phyloP scores from a whole-genome alignment of 352 stramenopile species.

The Globisporangium abappressorium region DNA sequence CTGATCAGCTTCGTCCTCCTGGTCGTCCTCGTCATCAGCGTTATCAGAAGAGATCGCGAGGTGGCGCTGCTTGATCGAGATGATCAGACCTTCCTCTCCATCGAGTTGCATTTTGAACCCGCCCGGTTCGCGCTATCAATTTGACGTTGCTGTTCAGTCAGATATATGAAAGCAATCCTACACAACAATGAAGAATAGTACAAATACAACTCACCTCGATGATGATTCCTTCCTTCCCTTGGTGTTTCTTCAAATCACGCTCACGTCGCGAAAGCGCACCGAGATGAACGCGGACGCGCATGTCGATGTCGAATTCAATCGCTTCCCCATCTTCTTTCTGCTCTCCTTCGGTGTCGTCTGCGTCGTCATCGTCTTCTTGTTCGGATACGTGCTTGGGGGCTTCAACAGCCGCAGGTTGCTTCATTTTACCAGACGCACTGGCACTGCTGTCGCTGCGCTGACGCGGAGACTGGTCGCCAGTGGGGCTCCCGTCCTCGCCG shows the following conservation, averaged over 20 bases:
- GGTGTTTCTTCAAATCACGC: conserved; percentile 64
- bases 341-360: conserved; percentile 35
- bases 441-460: background rate
- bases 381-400: conserved; percentile 24
- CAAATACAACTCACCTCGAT: conserved; percentile 36
- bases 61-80: conserved; percentile 58
- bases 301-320: conserved; percentile 44
- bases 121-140: conserved; percentile 19
- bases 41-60: conserved; percentile 33
- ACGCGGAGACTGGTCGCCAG: conserved; percentile 5
- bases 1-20: conserved; percentile 27
- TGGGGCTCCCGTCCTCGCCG: background rate
- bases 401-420: conserved; percentile 12
- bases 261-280: conserved; percentile 41
- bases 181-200: background rate
- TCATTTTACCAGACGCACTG: background rate
- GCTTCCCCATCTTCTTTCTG: conserved; percentile 42
- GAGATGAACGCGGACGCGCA: conserved; percentile 55
- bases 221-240: conserved; percentile 66
- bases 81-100: conserved; percentile 37
- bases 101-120: conserved; percentile 59
- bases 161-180: background rate
- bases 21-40: conserved; percentile 34
- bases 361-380: conserved; percentile 25
- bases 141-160: background rate